Evolutionary conservation across 441 rosid species (phyloP).

Genomic region (Omphalea diandra): DNA sequence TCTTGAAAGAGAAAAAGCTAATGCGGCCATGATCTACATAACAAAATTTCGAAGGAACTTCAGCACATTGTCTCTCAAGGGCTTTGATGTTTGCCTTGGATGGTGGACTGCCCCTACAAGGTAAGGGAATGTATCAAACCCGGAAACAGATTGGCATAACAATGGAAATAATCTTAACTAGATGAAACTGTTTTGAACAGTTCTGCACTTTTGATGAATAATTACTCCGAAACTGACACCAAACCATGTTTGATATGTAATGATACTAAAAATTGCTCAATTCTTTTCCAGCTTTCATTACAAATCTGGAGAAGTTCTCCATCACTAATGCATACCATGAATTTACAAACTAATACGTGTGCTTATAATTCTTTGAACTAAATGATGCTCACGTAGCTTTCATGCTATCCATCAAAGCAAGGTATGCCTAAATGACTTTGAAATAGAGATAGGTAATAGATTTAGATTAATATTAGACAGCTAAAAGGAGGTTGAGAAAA

Average conservation of each 20-base stretch:
- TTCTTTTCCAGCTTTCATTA: not conserved
- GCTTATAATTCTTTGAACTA: not conserved
- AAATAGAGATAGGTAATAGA: not conserved
- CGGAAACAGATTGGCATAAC: not conserved
- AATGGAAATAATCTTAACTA: not conserved
- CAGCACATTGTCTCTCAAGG: conserved; percentile 44
- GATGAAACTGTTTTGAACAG: not conserved
- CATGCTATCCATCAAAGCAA: not conserved
- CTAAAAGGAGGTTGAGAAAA: not conserved
- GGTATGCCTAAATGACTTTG: not conserved
- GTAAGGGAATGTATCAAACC: conserved; percentile 3
- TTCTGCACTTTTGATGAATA: not conserved
- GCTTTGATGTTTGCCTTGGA: conserved; percentile 43
- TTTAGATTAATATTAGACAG: not conserved
- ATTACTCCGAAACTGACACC: not conserved
- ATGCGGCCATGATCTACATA: conserved; percentile 62
- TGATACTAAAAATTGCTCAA: conserved; percentile 1
- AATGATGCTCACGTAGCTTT: not conserved
- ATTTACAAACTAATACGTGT: not conserved
- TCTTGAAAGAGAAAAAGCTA: conserved; percentile 58
- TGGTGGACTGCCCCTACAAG: conserved; percentile 55
- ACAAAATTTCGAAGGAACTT: conserved; percentile 53
- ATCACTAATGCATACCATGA: not conserved
- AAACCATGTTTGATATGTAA: not conserved
- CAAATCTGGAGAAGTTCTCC: not conserved